These are phyloP conservation scores for Penicillium bovifimosum DNA, from an alignment of 495 filamentous ascomycete genomes.

Conservation along the genomic window DNA sequence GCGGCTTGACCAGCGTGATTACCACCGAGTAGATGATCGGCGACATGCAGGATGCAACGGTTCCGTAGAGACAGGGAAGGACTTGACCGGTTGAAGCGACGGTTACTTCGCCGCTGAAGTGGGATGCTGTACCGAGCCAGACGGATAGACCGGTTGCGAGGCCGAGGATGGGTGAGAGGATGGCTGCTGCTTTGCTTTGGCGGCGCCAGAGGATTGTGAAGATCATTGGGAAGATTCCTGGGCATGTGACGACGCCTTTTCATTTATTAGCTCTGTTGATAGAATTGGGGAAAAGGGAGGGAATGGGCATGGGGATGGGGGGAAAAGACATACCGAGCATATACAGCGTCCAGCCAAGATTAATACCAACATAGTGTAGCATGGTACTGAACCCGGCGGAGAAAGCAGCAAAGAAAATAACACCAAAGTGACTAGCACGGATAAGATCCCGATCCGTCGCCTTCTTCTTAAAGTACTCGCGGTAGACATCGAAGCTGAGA, in stretches of 20 bases:
- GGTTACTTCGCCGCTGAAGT: conserved; percentile 40
- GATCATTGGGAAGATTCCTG: conserved; percentile 45
- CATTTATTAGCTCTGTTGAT: too few species aligned
- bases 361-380: conserved; percentile 35
- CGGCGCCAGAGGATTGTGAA: conserved; percentile 47
- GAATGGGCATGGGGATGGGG: too few species aligned
- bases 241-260: conserved; percentile 36
- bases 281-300: background rate
- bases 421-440: conserved; percentile 35
- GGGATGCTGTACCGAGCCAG: conserved; percentile 43
- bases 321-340: conserved; percentile 30
- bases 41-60: conserved; percentile 35
- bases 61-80: conserved; percentile 42
- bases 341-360: conserved; percentile 33
- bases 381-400: conserved; percentile 33
- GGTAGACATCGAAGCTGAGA: conserved; percentile 39
- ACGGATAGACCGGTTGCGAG: conserved; percentile 38
- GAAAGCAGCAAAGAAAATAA: conserved; percentile 42
- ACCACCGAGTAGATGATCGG: conserved; percentile 32
- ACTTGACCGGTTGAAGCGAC: conserved; percentile 41
- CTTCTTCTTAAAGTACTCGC: conserved; percentile 39
- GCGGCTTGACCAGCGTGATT: conserved; percentile 29
- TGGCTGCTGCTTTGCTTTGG: conserved; percentile 40
- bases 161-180: conserved; percentile 40
- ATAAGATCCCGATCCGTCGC: conserved; percentile 37